Evolutionary conservation across 1,284 basidiomycete genomes (phyloP).

Genomic region (Cryptococcus floricola): DNA sequence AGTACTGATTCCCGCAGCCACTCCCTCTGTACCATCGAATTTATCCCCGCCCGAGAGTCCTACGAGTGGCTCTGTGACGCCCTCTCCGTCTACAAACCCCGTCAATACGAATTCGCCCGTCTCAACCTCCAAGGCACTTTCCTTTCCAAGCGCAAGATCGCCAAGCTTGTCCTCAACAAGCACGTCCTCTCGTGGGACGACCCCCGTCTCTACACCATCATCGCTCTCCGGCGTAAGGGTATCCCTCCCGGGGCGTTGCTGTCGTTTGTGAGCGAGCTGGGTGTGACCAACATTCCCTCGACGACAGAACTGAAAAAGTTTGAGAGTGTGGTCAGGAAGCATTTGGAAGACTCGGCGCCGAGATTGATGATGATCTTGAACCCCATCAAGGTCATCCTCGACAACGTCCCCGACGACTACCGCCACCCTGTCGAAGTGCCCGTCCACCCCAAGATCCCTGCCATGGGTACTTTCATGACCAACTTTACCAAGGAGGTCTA

Average conservation of each 20-base stretch:
- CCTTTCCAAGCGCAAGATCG: slow-evolving; percentile 95
- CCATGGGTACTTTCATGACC: slow-evolving; percentile 75
- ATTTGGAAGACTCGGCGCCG: slow-evolving; percentile 83
- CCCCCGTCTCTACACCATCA: slow-evolving; percentile 95
- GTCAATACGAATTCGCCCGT: slow-evolving; percentile 95
- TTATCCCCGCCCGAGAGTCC: slow-evolving; percentile 91
- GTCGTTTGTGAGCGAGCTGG: slow-evolving; percentile 86
- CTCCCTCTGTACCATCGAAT: slow-evolving; percentile 95
- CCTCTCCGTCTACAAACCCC: slow-evolving; percentile 94
- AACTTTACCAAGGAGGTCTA: slow-evolving; percentile 88
- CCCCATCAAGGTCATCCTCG: slow-evolving; percentile 85
- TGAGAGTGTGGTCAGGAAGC: slow-evolving; percentile 82
- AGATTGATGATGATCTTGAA: slow-evolving; percentile 88
- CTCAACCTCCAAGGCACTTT: slow-evolving; percentile 92
- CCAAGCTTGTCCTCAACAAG: slow-evolving; percentile 77
- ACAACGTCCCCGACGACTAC: slow-evolving; percentile 87
- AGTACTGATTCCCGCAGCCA: slow-evolving; percentile 58
- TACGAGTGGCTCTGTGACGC: slow-evolving; percentile 99
- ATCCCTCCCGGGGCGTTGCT: slow-evolving; percentile 93
- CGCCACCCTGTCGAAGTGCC: slow-evolving; percentile 81
- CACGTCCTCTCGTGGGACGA: slow-evolving; percentile 96
- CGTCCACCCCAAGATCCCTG: slow-evolving; percentile 88
- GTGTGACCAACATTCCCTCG: slow-evolving; percentile 80
- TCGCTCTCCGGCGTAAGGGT: slow-evolving; percentile 88
- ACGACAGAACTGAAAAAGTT: slow-evolving; percentile 87